These are phyloP conservation scores for Cyphellophora attinorum DNA, from an alignment of 2,329 filamentous ascomycete genomes.

Conservation along the genomic window DNA sequence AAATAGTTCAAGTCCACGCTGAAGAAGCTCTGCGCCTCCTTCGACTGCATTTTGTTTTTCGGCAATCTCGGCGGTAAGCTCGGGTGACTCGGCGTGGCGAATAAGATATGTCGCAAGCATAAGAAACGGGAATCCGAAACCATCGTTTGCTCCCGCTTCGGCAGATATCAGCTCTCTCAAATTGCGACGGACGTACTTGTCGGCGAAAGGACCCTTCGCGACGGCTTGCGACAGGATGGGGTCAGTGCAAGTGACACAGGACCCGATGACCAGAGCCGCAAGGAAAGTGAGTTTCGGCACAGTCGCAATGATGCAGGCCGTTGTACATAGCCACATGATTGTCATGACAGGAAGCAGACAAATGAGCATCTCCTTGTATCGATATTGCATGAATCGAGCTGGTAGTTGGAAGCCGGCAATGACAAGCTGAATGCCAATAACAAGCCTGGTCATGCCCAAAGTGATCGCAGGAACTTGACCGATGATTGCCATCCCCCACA, in stretches of 20 bases:
- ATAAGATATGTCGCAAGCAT: slow-evolving; percentile 78
- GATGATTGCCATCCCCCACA: slow-evolving; percentile 26
- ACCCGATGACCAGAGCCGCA: slow-evolving; percentile 68
- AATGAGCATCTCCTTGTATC: slow-evolving; percentile 67
- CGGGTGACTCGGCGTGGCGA: slow-evolving; percentile 38
- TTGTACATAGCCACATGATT: slow-evolving; percentile 77
- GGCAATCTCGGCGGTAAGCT: slow-evolving; percentile 13
- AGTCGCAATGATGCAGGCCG: slow-evolving; percentile 66
- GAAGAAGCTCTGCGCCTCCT: slow-evolving; percentile 36
- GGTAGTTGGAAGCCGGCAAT: slow-evolving; percentile 82
- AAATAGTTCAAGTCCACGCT: slow-evolving; percentile 18
- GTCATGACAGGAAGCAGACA: slow-evolving; percentile 79
- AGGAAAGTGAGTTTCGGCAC: slow-evolving; percentile 64
- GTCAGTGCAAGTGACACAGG: slow-evolving; percentile 87
- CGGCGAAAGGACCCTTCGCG: slow-evolving; percentile 87
- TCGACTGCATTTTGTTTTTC: slow-evolving; percentile 32
- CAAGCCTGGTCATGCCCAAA: slow-evolving; percentile 74
- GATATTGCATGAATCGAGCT: slow-evolving; percentile 64
- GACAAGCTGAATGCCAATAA: slow-evolving; percentile 82
- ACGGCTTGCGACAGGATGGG: slow-evolving; percentile 76
- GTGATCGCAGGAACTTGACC: slow-evolving; percentile 49
- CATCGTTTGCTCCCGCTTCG: slow-evolving; percentile 84
- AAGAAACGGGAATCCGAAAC: slow-evolving; percentile 78
- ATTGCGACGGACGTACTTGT: slow-evolving; percentile 74
- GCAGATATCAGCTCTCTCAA: slow-evolving; percentile 72